These are phyloP conservation scores for Chlamydomonas incerta DNA, from an alignment of 139 green algal species.

Conservation along the genomic window DNA sequence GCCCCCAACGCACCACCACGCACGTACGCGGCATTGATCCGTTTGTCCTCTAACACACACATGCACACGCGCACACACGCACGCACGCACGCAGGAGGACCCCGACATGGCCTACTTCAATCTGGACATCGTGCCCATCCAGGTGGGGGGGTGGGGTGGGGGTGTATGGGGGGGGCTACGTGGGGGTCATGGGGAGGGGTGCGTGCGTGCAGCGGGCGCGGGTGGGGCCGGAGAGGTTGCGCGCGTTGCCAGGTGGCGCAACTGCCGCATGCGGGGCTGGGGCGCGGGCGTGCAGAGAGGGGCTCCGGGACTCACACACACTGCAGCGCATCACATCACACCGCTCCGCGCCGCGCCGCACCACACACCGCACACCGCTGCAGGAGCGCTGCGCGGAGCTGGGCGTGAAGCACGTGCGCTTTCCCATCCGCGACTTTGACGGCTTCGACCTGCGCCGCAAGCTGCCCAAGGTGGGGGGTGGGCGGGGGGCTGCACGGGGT, in stretches of 20 bases:
- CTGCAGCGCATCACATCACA: too few species aligned
- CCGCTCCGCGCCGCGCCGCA: too few species aligned
- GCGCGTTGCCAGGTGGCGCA: too few species aligned
- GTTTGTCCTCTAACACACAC: neutral
- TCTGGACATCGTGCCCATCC: conserved; percentile 83
- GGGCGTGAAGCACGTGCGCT: conserved; percentile 78
- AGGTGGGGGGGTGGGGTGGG: conserved; percentile 7
- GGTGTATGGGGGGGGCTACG: neutral
- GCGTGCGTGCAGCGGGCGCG: too few species aligned
- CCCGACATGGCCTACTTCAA: conserved; percentile 90
- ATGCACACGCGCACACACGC: neutral
- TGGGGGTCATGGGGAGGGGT: too few species aligned
- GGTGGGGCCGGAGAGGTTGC: too few species aligned
- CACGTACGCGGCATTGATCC: neutral
- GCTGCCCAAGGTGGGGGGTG: conserved; percentile 48
- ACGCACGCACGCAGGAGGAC: conserved; percentile 76
- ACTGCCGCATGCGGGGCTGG: too few species aligned
- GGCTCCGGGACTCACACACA: too few species aligned
- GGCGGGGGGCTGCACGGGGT: too few species aligned
- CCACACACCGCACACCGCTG: too few species aligned
- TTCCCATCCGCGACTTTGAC: conserved; percentile 91
- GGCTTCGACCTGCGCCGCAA: conserved; percentile 80
- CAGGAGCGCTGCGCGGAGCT: conserved; percentile 60
- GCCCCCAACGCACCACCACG: too few species aligned
- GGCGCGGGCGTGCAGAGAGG: too few species aligned